Percentiles rank a stretch among this genome's conserved stretches.
Conservation (phyloP, 805 yeast species). For the Debaryomyces hansenii region DNA sequence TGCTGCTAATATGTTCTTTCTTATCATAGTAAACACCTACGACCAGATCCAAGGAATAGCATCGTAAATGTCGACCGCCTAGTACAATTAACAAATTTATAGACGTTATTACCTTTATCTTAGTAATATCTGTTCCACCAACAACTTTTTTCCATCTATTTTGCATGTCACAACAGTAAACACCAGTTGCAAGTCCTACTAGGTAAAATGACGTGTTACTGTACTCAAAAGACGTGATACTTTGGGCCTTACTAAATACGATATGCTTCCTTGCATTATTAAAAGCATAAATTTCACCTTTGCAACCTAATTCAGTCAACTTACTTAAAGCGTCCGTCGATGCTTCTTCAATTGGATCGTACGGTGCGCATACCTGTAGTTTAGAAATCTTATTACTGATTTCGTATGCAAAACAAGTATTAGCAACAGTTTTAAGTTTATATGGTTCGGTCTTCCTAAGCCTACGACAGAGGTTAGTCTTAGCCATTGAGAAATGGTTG, state of each 20-base stretch:
- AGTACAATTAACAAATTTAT: conserved; percentile 58
- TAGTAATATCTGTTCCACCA: conserved; percentile 51
- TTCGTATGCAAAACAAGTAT: conserved; percentile 66
- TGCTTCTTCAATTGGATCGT: conserved; percentile 49
- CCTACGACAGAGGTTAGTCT: conserved; percentile 31
- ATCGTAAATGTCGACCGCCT: conserved; percentile 57
- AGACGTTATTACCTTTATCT: conserved; percentile 59
- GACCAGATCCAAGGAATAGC: conserved; percentile 63
- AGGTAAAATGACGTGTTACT: conserved; percentile 48
- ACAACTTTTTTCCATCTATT: conserved; percentile 62
- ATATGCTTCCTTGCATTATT: conserved; percentile 19
- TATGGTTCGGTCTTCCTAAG: conserved; percentile 51
- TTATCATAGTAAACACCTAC: conserved; percentile 55
- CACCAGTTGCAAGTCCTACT: conserved; percentile 64
- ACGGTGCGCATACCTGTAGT: conserved; percentile 51
- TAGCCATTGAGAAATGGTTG: conserved; percentile 47
- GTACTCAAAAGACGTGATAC: conserved; percentile 47
- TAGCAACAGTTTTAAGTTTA: conserved; percentile 51
- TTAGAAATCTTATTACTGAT: conserved; percentile 48
- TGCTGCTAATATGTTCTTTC: conserved; percentile 43
- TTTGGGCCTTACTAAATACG: conserved; percentile 38
- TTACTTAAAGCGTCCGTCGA: conserved; percentile 20
- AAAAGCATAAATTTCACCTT: conserved; percentile 24
- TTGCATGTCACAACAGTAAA: conserved; percentile 51
- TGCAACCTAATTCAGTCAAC: conserved; percentile 21